Evolutionary conservation across 2,329 filamentous ascomycete genomes (phyloP).

Genomic region (Trichoderma pleuroti): DNA sequence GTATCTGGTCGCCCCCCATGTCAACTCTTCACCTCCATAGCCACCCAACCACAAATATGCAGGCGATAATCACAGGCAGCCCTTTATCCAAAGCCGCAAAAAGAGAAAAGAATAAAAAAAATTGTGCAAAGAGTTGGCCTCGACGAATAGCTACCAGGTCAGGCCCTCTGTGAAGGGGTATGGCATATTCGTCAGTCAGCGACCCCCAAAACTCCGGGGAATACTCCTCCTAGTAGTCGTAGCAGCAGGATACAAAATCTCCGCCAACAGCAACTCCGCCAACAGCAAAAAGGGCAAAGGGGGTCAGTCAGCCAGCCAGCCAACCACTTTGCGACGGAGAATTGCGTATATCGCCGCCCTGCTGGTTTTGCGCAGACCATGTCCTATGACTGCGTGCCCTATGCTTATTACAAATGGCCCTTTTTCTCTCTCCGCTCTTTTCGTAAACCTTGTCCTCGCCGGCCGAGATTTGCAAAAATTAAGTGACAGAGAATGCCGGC

Average conservation of each 20-base stretch:
- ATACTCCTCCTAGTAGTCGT: neutral
- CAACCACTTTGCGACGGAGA: neutral
- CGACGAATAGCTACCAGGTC: neutral
- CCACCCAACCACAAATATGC: neutral
- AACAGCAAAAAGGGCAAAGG: too few relatives aligned
- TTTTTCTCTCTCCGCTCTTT: neutral
- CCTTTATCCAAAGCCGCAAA: neutral
- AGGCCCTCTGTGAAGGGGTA: neutral
- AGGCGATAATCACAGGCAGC: neutral
- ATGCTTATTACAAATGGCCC: neutral
- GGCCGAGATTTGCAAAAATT: neutral
- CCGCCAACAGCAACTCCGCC: conserved; percentile 1
- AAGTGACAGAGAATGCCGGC: neutral
- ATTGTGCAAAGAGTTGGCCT: neutral
- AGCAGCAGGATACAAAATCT: neutral
- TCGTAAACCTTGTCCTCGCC: neutral
- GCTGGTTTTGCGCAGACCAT: neutral
- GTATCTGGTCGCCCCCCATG: neutral
- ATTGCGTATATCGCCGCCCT: conserved; percentile 11
- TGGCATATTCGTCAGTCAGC: neutral
- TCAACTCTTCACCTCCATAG: neutral
- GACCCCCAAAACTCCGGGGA: neutral
- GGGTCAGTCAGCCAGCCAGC: neutral
- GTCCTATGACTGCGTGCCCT: neutral
- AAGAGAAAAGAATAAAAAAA: neutral